phyloP scores from a whole-genome alignment of 345 rosid genomes.

The Reutealis trisperma region DNA sequence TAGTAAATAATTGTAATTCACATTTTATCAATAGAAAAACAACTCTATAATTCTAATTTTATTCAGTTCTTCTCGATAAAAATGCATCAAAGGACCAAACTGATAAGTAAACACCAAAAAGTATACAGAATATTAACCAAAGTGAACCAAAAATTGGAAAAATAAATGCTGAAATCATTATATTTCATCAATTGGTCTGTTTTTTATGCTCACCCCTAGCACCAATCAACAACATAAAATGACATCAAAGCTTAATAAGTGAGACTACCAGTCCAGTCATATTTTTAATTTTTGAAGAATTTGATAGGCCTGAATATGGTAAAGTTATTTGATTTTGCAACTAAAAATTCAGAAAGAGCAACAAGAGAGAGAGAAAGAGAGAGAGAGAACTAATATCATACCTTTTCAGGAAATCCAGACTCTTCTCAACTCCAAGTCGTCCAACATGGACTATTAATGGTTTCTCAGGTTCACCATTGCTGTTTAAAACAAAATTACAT shows the following conservation, averaged over 20 bases:
- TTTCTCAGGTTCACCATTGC: slow-evolving; percentile 88
- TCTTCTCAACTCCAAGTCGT: slow-evolving; percentile 94
- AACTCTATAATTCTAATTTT: too few species aligned
- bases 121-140: too few species aligned
- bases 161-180: too few species aligned
- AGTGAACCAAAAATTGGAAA: too few species aligned
- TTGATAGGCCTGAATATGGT: not conserved
- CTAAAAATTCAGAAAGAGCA: not conserved
- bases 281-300: not conserved
- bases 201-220: too few species aligned
- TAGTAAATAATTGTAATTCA: too few species aligned
- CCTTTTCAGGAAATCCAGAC: slow-evolving; percentile 93
- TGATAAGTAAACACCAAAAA: too few species aligned
- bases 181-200: not conserved
- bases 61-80: too few species aligned
- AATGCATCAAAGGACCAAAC: too few species aligned
- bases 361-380: not conserved
- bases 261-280: not conserved
- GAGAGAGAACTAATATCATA: slow-evolving; percentile 15
- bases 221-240: not conserved
- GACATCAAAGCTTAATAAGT: not conserved
- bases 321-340: not conserved
- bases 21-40: too few species aligned
- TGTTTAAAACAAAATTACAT: slow-evolving; percentile 37
- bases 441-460: slow-evolving; percentile 94